Percentiles rank a stretch among this genome's conserved stretches.
Conservation (phyloP, 1,139 yeast species). For the Kodamaea sp. region DNA sequence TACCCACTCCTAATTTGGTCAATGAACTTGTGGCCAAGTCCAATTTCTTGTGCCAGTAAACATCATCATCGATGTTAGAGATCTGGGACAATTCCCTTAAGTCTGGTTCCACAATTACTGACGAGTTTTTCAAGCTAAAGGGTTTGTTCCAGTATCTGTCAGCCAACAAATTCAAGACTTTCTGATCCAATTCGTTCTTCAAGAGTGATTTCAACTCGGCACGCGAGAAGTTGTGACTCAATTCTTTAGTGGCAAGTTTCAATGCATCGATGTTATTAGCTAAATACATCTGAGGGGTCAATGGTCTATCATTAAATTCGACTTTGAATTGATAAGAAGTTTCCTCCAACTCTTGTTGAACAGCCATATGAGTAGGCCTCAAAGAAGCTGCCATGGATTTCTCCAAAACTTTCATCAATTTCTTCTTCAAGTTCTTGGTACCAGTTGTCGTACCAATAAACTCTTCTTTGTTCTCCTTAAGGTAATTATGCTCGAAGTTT, state of each 20-base stretch:
- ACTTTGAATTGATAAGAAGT: conserved; percentile 92
- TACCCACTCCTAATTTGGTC: conserved; percentile 91
- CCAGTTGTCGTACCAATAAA: conserved; percentile 73
- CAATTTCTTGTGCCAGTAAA: conserved; percentile 85
- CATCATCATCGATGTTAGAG: conserved; percentile 59
- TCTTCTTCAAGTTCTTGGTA: conserved; percentile 72
- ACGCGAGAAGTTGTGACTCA: conserved; percentile 80
- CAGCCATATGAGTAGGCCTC: conserved; percentile 82
- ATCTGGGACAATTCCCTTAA: conserved; percentile 52
- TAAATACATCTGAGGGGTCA: conserved; percentile 91
- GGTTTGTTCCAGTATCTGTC: conserved; percentile 91
- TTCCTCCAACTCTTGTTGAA: conserved; percentile 91
- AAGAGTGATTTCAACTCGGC: conserved; percentile 77
- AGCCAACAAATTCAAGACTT: conserved; percentile 81
- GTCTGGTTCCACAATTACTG: conserved; percentile 43
- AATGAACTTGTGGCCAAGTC: conserved; percentile 81
- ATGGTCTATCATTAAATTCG: conserved; percentile 89
- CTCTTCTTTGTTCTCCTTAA: conserved; percentile 59
- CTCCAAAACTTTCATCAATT: conserved; percentile 83
- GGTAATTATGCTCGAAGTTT: conserved; percentile 59
- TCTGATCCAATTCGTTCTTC: conserved; percentile 85
- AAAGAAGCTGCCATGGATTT: conserved; percentile 87
- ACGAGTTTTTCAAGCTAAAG: conserved; percentile 21
- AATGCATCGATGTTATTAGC: conserved; percentile 89
- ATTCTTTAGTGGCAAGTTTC: conserved; percentile 84